Evolutionary conservation across 169 alveolate genomes (phyloP), one percentile per base, ranked within the genome.

Genomic region (Cryptosporidium viatorum): DNA sequence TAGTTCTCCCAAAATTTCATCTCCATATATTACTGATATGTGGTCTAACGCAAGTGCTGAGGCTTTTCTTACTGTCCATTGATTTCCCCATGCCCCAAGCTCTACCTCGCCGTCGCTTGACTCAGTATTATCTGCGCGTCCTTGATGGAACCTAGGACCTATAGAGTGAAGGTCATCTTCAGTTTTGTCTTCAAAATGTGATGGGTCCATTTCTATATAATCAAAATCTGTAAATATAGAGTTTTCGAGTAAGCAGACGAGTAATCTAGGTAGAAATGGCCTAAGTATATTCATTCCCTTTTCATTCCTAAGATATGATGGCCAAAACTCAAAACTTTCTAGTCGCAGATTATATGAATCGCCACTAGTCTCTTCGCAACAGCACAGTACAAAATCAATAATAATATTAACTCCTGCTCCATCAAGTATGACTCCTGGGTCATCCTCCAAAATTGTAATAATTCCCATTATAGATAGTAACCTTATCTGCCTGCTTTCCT

Each of bases 31-130:
- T 59, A 91, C 91, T 1, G 97, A 92, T 33, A 95, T 58, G 43
- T 94, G 91, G 65, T 95, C 97, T 70, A 94, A 60, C 26, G 95
- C 95, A 37, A 94, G 71, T 9, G 97, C 97, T 26, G 96, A 92
- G 14, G 96, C 98, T 92, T 96, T 96, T 52, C 98, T 85, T 12
- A 94, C 97, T 43, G 98, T 95, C 97, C 97, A 96, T 84, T 95
- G 95, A 70, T 91, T 94, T 14, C 97, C 97, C 97, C 97, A 95
- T 3, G 97, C 94, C 3, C 94, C 94, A 9, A 94, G 62, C 59
- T 93, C 95, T 85, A 92, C 94, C 23, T 95, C 96, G 58, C 92
- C 96, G 18, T 69, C 21, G 48, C 43, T 84, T 16, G 45, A 75
- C 31, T 59, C 94, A 14, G 86, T 89, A 68, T 92, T 70, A 69